phyloP scores from a whole-genome alignment of 768 basidiomycete species.

The Rhodotorula sphaerocarpa region DNA sequence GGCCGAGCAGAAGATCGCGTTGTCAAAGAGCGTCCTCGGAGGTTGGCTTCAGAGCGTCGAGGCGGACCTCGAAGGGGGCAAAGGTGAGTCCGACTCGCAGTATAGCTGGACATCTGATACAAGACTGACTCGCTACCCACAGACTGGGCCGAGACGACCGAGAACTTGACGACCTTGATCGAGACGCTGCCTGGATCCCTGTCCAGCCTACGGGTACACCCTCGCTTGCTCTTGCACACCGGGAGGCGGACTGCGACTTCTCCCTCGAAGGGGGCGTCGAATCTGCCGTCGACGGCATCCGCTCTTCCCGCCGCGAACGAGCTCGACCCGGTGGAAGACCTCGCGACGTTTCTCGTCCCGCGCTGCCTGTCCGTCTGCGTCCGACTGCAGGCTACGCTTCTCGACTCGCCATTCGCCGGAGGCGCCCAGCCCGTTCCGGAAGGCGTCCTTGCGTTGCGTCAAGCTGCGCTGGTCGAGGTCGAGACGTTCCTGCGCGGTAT shows the following conservation, averaged over 20 bases:
- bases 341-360: constrained; percentile 30
- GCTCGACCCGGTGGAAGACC: constrained; percentile 25
- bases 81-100: background rate
- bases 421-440: no score
- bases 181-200: constrained; percentile 19
- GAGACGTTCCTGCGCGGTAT: constrained; percentile 16
- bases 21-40: constrained; percentile 30
- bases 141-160: constrained; percentile 10
- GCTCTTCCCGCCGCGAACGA: background rate
- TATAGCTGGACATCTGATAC: background rate
- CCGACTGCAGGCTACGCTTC: constrained; percentile 10
- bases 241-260: background rate
- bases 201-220: constrained; percentile 23
- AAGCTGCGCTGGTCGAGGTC: constrained; percentile 3
- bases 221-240: constrained; percentile 26
- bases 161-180: constrained; percentile 16
- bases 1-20: constrained; percentile 17
- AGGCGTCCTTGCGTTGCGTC: constrained; percentile 5
- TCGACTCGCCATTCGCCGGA: background rate
- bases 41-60: constrained; percentile 31
- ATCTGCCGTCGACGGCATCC: no score
- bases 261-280: no score
- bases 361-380: constrained; percentile 12
- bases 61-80: constrained; percentile 14
- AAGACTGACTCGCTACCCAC: background rate